A percentile compares a stretch with the other conserved stretches of the same genome.
Conservation (phyloP, 1,284 basidiomycete genomes). For the Pascua sp. region DNA sequence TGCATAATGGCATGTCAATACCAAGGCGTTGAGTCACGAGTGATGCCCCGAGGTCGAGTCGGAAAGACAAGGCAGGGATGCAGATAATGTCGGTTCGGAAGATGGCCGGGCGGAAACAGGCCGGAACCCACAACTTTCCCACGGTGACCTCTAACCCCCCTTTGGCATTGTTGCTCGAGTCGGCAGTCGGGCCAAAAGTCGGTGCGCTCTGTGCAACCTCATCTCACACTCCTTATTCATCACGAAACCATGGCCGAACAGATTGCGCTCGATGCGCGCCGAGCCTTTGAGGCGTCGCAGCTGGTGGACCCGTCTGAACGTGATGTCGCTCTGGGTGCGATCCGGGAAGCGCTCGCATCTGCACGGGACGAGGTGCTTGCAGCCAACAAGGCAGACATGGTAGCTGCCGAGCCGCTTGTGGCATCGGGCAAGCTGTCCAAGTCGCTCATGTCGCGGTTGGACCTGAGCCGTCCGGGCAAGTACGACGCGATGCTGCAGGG, state of each 20-base stretch:
- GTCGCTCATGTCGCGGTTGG: conserved; percentile 78
- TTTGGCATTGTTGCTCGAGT: neutral
- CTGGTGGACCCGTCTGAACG: conserved; percentile 66
- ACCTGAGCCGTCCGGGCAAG: conserved; percentile 79
- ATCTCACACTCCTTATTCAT: neutral
- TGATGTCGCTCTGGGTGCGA: conserved; percentile 65
- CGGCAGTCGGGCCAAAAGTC: conserved; percentile 2
- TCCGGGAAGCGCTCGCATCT: conserved; percentile 63
- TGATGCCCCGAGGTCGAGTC: too few relatives aligned
- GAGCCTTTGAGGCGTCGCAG: conserved; percentile 80
- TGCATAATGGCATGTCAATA: too few relatives aligned
- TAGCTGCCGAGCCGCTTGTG: conserved; percentile 73
- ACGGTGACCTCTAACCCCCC: conserved; percentile 1
- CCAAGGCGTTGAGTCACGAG: too few relatives aligned
- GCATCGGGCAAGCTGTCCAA: conserved; percentile 75
- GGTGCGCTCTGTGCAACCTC: neutral
- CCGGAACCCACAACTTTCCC: neutral
- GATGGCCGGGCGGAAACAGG: neutral
- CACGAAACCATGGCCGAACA: neutral
- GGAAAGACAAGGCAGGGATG: too few relatives aligned
- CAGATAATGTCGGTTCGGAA: neutral
- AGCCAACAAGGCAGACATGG: conserved; percentile 76
- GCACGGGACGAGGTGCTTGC: conserved; percentile 66
- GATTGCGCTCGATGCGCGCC: conserved; percentile 70
- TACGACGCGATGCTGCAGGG: conserved; percentile 93